Conservation (phyloP, 371 early-diverging fungal species). For the Mucor ambiguus region DNA sequence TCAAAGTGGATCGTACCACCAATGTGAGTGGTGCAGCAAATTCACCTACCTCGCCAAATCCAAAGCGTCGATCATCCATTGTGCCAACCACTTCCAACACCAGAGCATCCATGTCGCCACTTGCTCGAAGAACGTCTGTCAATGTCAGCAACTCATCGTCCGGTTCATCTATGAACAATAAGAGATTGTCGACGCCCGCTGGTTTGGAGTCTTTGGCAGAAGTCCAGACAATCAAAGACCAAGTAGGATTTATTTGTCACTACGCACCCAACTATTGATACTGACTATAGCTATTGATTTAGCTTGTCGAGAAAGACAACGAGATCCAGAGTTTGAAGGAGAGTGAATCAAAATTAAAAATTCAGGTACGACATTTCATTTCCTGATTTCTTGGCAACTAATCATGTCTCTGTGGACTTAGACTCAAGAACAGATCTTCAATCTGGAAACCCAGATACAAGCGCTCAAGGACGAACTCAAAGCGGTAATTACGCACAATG, state of each 20-base stretch:
- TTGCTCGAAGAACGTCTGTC: conserved; percentile 25
- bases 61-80: conserved; percentile 32
- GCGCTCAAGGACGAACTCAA: neutral
- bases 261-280: neutral
- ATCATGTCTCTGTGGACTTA: neutral
- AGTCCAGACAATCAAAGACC: conserved; percentile 32
- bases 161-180: neutral
- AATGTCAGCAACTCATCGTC: conserved; percentile 15
- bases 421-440: conserved; percentile 10
- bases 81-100: conserved; percentile 25
- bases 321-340: conserved; percentile 30
- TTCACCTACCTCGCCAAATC: conserved; percentile 27
- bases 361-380: conserved; percentile 9
- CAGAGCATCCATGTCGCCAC: conserved; percentile 21
- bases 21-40: conserved; percentile 17
- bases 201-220: conserved; percentile 22
- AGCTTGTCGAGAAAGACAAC: conserved; percentile 29
- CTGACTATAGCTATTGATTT: neutral
- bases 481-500: neutral
- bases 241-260: conserved; percentile 14
- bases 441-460: conserved; percentile 5
- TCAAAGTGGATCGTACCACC: conserved; percentile 25
- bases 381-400: neutral
- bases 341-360: conserved; percentile 17
- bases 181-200: conserved; percentile 26